Percentiles rank a stretch among this genome's conserved stretches.
Evolutionary conservation across 768 basidiomycete genomes (phyloP).

Genomic region (Boletus patriciae): DNA sequence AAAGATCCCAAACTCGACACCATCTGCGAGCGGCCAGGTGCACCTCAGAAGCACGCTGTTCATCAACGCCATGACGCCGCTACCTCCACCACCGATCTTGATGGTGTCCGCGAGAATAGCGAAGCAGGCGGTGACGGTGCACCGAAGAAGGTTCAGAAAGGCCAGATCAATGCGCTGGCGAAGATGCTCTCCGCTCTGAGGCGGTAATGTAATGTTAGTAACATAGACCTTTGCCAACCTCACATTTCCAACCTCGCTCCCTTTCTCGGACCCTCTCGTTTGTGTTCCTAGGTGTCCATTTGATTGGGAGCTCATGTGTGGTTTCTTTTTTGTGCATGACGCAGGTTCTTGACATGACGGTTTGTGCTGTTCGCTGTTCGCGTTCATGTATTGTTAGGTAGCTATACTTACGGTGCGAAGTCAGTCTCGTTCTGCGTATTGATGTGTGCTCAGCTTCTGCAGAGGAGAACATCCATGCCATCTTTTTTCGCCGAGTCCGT

Average conservation of each 20-base stretch:
- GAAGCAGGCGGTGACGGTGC: conserved; percentile 38
- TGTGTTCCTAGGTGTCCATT: conserved; percentile 5
- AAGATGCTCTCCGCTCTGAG: conserved; percentile 88
- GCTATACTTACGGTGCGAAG: conserved; percentile 44
- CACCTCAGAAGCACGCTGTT: conserved; percentile 45
- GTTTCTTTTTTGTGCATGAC: conserved; percentile 19
- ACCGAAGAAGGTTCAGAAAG: conserved; percentile 81
- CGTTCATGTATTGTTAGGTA: conserved; percentile 57
- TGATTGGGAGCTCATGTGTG: conserved; percentile 23
- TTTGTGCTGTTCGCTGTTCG: conserved; percentile 35
- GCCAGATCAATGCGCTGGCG: conserved; percentile 85
- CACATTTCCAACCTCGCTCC: neutral
- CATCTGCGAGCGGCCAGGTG: conserved; percentile 65
- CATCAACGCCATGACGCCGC: conserved; percentile 59
- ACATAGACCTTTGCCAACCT: conserved; percentile 15
- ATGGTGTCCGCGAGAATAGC: conserved; percentile 30
- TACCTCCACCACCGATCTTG: conserved; percentile 74
- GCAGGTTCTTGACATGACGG: conserved; percentile 33
- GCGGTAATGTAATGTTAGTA: conserved; percentile 45
- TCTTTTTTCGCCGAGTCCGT: conserved; percentile 21
- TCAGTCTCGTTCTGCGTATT: conserved; percentile 24
- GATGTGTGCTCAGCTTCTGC: conserved; percentile 23
- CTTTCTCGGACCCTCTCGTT: neutral
- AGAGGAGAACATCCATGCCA: conserved; percentile 11
- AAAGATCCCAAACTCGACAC: conserved; percentile 71